Conservation (phyloP, 2,329 filamentous ascomycete species). For the Penicillium sp. region DNA sequence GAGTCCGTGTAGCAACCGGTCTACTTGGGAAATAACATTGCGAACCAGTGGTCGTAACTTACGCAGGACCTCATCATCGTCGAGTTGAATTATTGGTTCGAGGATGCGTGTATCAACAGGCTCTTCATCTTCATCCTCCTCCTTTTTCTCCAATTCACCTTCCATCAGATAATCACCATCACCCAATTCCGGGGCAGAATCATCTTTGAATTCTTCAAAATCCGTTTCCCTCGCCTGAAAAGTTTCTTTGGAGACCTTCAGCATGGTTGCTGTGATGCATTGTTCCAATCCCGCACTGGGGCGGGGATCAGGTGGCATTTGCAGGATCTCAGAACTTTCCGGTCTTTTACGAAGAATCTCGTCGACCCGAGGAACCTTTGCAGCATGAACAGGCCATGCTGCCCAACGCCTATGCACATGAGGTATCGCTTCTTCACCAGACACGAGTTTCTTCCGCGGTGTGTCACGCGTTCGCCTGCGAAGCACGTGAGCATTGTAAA, state of each 20-base stretch:
- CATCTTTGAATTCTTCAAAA: constrained; percentile 6
- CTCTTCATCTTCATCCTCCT: constrained; percentile 21
- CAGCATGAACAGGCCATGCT: constrained; percentile 73
- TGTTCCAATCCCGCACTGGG: constrained; percentile 68
- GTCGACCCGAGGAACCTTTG: constrained; percentile 59
- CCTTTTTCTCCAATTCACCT: constrained; percentile 3
- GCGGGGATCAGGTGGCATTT: constrained; percentile 43
- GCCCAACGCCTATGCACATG: constrained; percentile 65
- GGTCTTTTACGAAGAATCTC: constrained; percentile 52
- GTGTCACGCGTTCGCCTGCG: constrained; percentile 49
- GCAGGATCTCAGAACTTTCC: constrained; percentile 55
- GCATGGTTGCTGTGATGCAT: constrained; percentile 63
- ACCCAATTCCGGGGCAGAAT: constrained; percentile 13
- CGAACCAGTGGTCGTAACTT: constrained; percentile 67
- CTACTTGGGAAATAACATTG: constrained; percentile 69
- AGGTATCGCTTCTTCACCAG: constrained; percentile 31
- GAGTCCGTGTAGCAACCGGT: constrained; percentile 67
- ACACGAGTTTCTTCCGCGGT: constrained; percentile 11
- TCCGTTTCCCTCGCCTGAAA: constrained; percentile 51
- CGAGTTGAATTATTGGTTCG: constrained; percentile 30
- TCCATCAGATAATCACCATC: constrained; percentile 18
- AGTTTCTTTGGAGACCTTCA: constrained; percentile 66
- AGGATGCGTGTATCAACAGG: constrained; percentile 11
- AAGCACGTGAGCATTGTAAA: constrained; percentile 74
- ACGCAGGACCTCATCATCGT: constrained; percentile 43